Evolutionary conservation across 2,329 filamentous ascomycete genomes (phyloP).

Genomic region (Beauveria australis): DNA sequence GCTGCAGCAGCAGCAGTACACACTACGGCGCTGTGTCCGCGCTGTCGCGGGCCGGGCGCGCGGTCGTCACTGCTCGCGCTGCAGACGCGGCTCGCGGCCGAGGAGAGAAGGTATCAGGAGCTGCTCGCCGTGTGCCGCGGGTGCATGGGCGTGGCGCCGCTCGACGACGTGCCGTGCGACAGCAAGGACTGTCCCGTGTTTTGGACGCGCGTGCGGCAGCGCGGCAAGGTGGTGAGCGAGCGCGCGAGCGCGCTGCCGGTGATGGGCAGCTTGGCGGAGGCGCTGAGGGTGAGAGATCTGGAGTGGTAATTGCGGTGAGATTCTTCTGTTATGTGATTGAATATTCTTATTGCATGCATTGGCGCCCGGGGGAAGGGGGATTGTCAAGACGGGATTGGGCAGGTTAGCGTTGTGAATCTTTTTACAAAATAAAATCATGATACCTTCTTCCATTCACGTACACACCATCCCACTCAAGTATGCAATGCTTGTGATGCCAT

Average conservation of each 20-base stretch:
- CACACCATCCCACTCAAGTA: too few relatives aligned
- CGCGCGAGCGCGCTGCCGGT: constrained; percentile 24
- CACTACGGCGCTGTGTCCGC: constrained; percentile 42
- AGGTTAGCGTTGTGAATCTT: not conserved
- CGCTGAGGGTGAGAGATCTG: constrained; percentile 20
- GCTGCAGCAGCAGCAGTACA: constrained; percentile 3
- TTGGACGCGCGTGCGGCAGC: constrained; percentile 64
- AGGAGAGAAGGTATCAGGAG: constrained; percentile 56
- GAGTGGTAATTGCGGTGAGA: constrained; percentile 23
- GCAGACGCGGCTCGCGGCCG: constrained; percentile 49
- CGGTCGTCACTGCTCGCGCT: constrained; percentile 57
- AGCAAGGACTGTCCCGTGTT: constrained; percentile 91
- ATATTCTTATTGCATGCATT: not conserved
- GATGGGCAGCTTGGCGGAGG: constrained; percentile 23
- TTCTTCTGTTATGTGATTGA: not conserved
- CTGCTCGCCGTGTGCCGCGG: constrained; percentile 67
- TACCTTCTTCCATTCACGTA: too few relatives aligned
- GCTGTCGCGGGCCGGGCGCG: constrained; percentile 42
- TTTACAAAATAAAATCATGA: not conserved
- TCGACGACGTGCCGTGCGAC: constrained; percentile 77
- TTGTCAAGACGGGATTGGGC: not conserved
- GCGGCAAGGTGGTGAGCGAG: constrained; percentile 36
- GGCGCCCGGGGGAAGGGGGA: not conserved
- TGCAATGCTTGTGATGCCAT: too few relatives aligned
- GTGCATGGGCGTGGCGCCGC: constrained; percentile 65